Percentiles rank a stretch among this genome's conserved stretches.
Conservation (phyloP, 2,329 filamentous ascomycete species). For the Phialocephala sp. region DNA sequence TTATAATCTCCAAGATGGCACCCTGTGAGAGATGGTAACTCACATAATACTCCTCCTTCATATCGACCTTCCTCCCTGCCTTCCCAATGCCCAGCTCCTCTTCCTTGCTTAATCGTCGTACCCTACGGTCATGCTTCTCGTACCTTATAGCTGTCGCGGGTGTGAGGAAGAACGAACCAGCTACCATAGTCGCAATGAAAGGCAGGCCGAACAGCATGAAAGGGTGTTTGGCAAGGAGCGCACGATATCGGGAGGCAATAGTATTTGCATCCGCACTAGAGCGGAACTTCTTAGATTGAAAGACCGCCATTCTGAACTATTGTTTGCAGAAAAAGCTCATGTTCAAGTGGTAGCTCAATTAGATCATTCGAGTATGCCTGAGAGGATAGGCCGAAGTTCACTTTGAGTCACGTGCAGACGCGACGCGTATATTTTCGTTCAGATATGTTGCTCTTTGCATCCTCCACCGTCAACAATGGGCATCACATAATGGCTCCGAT, state of each 20-base stretch:
- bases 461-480: slow-evolving; percentile 31
- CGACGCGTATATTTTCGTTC: slow-evolving; percentile 17
- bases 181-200: slow-evolving; percentile 88
- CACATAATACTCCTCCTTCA: slow-evolving; percentile 88
- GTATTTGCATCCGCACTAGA: slow-evolving; percentile 68
- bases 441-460: slow-evolving; percentile 18
- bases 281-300: slow-evolving; percentile 74
- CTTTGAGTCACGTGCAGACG: slow-evolving; percentile 33
- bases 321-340: background rate
- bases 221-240: slow-evolving; percentile 75
- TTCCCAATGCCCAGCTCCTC: slow-evolving; percentile 85
- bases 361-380: slow-evolving; percentile 20
- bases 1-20: background rate
- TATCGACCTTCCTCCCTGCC: slow-evolving; percentile 72
- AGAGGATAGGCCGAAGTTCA: background rate
- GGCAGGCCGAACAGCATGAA: slow-evolving; percentile 94
- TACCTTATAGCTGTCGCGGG: slow-evolving; percentile 93
- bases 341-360: background rate
- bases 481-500: slow-evolving; percentile 35
- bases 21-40: slow-evolving; percentile 45
- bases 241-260: slow-evolving; percentile 78
- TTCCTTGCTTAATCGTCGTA: slow-evolving; percentile 82
- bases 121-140: slow-evolving; percentile 89
- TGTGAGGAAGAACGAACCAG: slow-evolving; percentile 91
- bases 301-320: slow-evolving; percentile 44